Evolutionary conservation across 1,284 basidiomycete species (phyloP).

Genomic region (Ganoderma leucocontextum): DNA sequence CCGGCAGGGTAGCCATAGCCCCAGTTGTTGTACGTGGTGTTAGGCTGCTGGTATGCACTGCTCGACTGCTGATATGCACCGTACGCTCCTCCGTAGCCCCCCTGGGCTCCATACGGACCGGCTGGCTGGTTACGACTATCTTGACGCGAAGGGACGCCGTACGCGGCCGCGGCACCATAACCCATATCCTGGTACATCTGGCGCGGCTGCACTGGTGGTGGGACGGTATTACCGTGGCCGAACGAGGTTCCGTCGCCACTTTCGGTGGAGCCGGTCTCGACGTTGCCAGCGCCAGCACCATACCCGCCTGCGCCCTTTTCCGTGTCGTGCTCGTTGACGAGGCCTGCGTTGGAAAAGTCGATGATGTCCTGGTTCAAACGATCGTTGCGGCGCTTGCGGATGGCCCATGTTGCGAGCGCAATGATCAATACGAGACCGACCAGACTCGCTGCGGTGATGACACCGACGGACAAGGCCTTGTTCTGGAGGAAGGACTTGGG

Average conservation of each 20-base stretch:
- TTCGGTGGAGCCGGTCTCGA: conserved; percentile 24
- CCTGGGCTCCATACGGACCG: conserved; percentile 21
- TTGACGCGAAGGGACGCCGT: conserved; percentile 22
- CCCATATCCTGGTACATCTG: conserved; percentile 34
- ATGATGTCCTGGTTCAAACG: conserved; percentile 57
- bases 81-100: conserved; percentile 25
- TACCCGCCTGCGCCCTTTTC: conserved; percentile 41
- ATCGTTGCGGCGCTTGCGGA: conserved; percentile 59
- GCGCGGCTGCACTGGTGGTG: conserved; percentile 17
- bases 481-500: conserved; percentile 63
- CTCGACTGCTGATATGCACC: conserved; percentile 19
- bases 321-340: conserved; percentile 31
- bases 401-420: conserved; percentile 51
- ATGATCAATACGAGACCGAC: conserved; percentile 57
- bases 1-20: conserved; percentile 17
- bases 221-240: conserved; percentile 37
- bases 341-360: conserved; percentile 58
- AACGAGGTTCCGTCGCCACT: conserved; percentile 40
- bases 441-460: conserved; percentile 64
- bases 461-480: conserved; percentile 62
- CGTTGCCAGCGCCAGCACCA: not conserved
- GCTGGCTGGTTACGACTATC: conserved; percentile 15
- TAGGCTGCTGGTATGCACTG: not conserved
- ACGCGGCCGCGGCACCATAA: conserved; percentile 6
- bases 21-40: conserved; percentile 30